phyloP scores from a whole-genome alignment of 345 rosid species.

The Hibiscus trionum region DNA sequence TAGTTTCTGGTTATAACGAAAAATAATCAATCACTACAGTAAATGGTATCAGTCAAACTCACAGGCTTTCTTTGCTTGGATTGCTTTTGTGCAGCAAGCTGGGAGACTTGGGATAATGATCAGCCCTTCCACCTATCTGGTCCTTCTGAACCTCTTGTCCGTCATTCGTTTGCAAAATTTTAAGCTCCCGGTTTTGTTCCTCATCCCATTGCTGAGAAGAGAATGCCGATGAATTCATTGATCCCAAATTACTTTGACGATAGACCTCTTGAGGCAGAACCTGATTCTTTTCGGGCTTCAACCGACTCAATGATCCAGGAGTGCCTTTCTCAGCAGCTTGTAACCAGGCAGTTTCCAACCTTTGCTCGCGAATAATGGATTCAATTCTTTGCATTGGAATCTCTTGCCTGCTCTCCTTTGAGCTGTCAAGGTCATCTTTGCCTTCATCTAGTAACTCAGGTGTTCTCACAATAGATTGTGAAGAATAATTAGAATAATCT shows the following conservation, averaged over 20 bases:
- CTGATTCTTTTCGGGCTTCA: constrained; percentile 88
- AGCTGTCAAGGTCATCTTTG: constrained; percentile 25
- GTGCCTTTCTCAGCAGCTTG: constrained; percentile 86
- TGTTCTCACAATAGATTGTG: constrained; percentile 23
- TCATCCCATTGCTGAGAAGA: constrained; percentile 67
- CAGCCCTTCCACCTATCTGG: constrained; percentile 34
- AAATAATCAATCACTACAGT: neutral
- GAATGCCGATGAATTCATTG: constrained; percentile 37
- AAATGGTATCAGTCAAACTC: constrained; percentile 31
- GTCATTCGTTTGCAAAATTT: constrained; percentile 51
- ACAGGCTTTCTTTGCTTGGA: constrained; percentile 75
- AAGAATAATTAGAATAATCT: constrained; percentile 17
- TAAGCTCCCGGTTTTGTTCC: constrained; percentile 57
- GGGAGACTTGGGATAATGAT: constrained; percentile 66
- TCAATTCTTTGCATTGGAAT: constrained; percentile 86
- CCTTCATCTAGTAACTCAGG: constrained; percentile 31
- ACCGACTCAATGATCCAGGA: constrained; percentile 44
- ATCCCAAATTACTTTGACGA: constrained; percentile 43
- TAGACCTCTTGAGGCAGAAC: constrained; percentile 72
- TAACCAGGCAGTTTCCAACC: constrained; percentile 93
- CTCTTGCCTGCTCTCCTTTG: constrained; percentile 39
- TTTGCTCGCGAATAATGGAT: constrained; percentile 90
- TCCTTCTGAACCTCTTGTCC: constrained; percentile 47
- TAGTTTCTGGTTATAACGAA: too few relatives aligned
- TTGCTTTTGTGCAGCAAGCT: constrained; percentile 68